These are phyloP conservation scores for Sugiyamaella xylanicola DNA, from an alignment of 1,139 yeast species.

Conservation along the genomic window DNA sequence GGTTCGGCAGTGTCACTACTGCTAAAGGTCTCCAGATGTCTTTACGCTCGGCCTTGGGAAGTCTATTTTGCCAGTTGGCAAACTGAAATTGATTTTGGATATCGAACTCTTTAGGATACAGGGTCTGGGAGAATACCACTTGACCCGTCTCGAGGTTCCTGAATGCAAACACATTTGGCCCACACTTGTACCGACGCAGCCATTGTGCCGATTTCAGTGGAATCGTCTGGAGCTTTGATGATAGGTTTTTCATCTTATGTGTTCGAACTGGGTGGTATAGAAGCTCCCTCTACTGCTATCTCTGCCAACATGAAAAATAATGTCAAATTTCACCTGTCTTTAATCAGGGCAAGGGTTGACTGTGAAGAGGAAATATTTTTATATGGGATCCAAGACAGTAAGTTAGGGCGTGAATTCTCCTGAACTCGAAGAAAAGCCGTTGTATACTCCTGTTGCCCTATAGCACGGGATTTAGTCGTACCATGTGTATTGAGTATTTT, in stretches of 20 bases:
- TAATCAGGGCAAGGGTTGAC: background rate
- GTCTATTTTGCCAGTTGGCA: conserved; percentile 79
- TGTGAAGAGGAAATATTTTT: background rate
- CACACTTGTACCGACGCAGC: conserved; percentile 58
- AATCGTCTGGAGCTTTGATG: conserved; percentile 8
- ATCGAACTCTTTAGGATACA: conserved; percentile 60
- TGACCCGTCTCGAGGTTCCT: conserved; percentile 88
- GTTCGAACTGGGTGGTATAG: background rate
- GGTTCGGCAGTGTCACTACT: conserved; percentile 68
- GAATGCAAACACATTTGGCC: conserved; percentile 82
- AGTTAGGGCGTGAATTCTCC: too few species aligned
- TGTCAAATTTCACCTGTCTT: background rate
- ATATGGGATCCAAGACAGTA: too few species aligned
- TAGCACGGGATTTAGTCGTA: too few species aligned
- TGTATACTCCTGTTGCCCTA: too few species aligned
- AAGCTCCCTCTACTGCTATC: too few species aligned
- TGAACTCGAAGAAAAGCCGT: too few species aligned
- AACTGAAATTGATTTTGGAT: conserved; percentile 65
- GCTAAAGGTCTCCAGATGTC: conserved; percentile 94
- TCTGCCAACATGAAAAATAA: background rate
- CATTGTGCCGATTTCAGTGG: conserved; percentile 43
- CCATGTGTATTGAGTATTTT: too few species aligned
- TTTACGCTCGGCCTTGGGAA: conserved; percentile 64
- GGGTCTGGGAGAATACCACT: conserved; percentile 84
- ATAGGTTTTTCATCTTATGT: conserved; percentile 2